These are phyloP conservation scores for Rhodomyrtus psidioides DNA, from an alignment of 441 rosid species.

Conservation along the genomic window DNA sequence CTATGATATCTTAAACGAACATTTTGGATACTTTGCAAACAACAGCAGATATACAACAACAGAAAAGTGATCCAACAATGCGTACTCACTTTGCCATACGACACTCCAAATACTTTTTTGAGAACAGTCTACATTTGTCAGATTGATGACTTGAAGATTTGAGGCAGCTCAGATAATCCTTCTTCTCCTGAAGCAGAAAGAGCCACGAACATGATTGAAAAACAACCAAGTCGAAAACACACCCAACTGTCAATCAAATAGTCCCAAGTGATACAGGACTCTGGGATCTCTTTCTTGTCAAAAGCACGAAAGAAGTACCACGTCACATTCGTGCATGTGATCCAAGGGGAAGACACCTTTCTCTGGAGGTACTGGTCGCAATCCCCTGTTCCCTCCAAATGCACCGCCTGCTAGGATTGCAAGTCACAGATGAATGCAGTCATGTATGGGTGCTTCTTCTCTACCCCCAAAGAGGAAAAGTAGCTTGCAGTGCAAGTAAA, in stretches of 20 bases:
- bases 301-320: constrained; percentile 23
- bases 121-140: constrained; percentile 56
- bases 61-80: background rate
- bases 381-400: constrained; percentile 90
- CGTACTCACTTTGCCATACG: constrained; percentile 77
- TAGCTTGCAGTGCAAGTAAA: background rate
- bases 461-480: background rate
- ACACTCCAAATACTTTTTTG: constrained; percentile 72
- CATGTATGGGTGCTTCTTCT: background rate
- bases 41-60: background rate
- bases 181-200: constrained; percentile 54
- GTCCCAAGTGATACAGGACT: background rate
- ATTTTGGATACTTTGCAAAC: background rate
- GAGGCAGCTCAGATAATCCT: constrained; percentile 71
- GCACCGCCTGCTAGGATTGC: constrained; percentile 59
- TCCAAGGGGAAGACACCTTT: constrained; percentile 94
- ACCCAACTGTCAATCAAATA: background rate
- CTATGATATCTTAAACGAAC: background rate
- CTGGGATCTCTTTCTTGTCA: background rate
- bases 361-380: constrained; percentile 85
- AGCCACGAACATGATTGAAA: background rate
- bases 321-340: constrained; percentile 75
- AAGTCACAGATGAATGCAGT: background rate
- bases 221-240: background rate
- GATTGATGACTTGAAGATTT: constrained; percentile 65